Base-by-base conservation (phyloP, 306 rosid genomes). In the Inga oerstediana region DNA sequence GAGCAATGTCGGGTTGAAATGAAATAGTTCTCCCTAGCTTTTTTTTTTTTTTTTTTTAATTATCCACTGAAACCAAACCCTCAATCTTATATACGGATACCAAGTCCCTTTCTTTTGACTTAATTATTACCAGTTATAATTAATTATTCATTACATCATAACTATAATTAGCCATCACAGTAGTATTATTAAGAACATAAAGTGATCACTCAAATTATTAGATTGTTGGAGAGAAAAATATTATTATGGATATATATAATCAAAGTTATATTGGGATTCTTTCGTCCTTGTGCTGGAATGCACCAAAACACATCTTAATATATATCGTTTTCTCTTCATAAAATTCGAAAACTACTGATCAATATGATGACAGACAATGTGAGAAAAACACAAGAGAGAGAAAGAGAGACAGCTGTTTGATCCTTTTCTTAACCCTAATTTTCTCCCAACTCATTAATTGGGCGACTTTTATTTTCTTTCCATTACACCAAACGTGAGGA, bases 341-440 rank as follows among this genome's bases (percentile, higher is more conserved):
- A 49, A 15, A 22, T 84, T 79, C 54, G 37, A 79, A 74, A 80
- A 64, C 69, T 76, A 80, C 58, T 51, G 70, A 67, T 79, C 79
- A 70, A 48, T n/a, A 66, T 79, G 46, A 70, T 58, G 68, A 44
- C 65, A 20, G 71, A 74, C 80, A 79, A 78, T 15, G 16, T 1
- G 72, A 74, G 73, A 61, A 67, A 72, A 65, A 77, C 51, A 75
- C 48, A 35, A 20, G 32, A 10, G 49, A 54, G 1, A 65, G 24
- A 61, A 69, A 82, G 87, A 84, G 74, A 82, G 88, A 84, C 79
- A 85, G 90, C 83, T 76, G 80, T 75, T 20, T 79, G 59, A 81
- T 82, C 72, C 46, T 84, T 82, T 67, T 79, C 71, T 75, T 85
- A 78, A 85, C 73, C 32, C 46, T 73, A 84, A 83, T 85, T 85